These are phyloP conservation scores for Aspergillus carbonarius DNA, from an alignment of 2,329 filamentous ascomycete species.

Conservation along the genomic window DNA sequence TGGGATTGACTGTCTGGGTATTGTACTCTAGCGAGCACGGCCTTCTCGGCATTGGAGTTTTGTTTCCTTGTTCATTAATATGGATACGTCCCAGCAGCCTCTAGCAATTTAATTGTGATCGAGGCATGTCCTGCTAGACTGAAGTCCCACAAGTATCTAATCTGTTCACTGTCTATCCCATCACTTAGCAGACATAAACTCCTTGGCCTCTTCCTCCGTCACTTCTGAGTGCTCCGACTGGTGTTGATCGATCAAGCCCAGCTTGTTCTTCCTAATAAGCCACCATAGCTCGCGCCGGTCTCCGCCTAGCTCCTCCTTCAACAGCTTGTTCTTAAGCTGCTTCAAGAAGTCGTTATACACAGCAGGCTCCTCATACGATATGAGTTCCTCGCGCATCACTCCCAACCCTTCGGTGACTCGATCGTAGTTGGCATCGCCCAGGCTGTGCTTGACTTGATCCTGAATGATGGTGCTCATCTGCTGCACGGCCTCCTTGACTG, in stretches of 20 bases:
- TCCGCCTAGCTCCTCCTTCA: constrained; percentile 69
- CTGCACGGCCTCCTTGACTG: constrained; percentile 66
- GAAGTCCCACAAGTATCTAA: neutral
- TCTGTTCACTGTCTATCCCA: neutral
- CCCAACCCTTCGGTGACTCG: constrained; percentile 73
- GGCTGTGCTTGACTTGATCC: constrained; percentile 66
- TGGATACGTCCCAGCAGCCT: neutral
- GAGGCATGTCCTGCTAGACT: neutral
- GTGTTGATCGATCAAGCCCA: constrained; percentile 71
- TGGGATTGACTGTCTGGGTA: neutral
- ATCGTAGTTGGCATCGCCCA: constrained; percentile 73
- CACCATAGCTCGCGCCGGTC: constrained; percentile 83
- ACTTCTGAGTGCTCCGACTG: constrained; percentile 65
- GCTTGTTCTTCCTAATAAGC: constrained; percentile 61
- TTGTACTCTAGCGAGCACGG: constrained; percentile 6
- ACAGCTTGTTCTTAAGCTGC: constrained; percentile 69
- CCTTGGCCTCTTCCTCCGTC: constrained; percentile 67
- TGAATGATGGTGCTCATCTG: constrained; percentile 74
- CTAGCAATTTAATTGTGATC: neutral
- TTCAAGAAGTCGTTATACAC: constrained; percentile 74
- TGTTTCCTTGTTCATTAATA: neutral
- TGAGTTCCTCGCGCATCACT: constrained; percentile 74
- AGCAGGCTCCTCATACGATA: constrained; percentile 70
- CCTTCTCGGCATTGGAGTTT: neutral
- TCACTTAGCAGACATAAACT: constrained; percentile 19